Evolutionary conservation across 2,329 filamentous ascomycete genomes (phyloP).

Genomic region (Fusarium tuaranense): DNA sequence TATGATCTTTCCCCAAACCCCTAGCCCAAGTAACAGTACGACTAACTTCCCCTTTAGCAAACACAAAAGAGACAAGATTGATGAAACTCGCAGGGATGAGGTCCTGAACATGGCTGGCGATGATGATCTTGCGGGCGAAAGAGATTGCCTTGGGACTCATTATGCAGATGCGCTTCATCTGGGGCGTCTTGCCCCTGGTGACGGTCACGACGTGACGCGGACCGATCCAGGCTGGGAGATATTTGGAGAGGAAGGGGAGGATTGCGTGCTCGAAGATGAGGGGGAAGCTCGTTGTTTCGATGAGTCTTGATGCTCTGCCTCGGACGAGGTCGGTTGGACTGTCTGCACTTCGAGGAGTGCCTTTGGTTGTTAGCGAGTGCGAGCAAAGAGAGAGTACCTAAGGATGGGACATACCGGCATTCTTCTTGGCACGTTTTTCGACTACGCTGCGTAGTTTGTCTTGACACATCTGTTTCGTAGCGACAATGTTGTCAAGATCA

Average conservation of each 20-base stretch:
- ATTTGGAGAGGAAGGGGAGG: conserved; percentile 57
- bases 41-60: conserved; percentile 52
- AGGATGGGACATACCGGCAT: conserved; percentile 35
- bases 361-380: conserved; percentile 24
- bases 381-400: no score
- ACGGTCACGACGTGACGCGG: conserved; percentile 55
- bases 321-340: conserved; percentile 48
- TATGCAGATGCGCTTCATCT: conserved; percentile 54
- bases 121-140: conserved; percentile 52
- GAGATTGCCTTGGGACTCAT: conserved; percentile 53
- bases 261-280: conserved; percentile 58
- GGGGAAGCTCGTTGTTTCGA: conserved; percentile 54
- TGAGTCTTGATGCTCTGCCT: conserved; percentile 42
- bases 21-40: conserved; percentile 54
- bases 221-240: conserved; percentile 57
- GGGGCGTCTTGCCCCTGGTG: conserved; percentile 50
- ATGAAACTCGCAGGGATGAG: conserved; percentile 52
- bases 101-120: conserved; percentile 56
- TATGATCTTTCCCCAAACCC: conserved; percentile 51
- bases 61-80: conserved; percentile 50
- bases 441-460: conserved; percentile 50
- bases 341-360: conserved; percentile 46
- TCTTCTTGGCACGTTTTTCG: conserved; percentile 50
- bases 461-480: conserved; percentile 51
- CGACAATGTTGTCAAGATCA: conserved; percentile 17